Base-by-base conservation (phyloP, 2,329 filamentous ascomycete genomes). In the Fusarium sp. region DNA sequence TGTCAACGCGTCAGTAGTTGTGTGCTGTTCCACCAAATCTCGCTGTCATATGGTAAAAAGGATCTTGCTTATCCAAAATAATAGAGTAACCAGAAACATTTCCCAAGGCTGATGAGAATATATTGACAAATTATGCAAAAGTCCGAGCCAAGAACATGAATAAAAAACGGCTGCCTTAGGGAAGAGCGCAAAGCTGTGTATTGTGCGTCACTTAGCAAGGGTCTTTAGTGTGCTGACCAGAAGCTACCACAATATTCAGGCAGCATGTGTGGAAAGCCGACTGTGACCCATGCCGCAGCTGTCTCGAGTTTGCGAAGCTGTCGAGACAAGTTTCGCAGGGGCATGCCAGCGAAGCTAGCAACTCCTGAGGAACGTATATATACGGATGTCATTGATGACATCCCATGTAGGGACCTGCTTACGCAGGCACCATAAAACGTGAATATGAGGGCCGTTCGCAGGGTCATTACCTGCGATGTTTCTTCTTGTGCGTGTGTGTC, bases 401-500 rank as follows among this genome's bases (percentile, higher is more conserved):
- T 70, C 70, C 55, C 66, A 53, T 60, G 70, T 48, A 48, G 42
- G 64, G 64, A 65, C 63, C 67, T 60, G 54, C 63, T 47, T 41
- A 15, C 10, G 54, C 53, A 58, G 70, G 61, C 63, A 68, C 67
- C 71, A 39, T 60, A 50, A 50, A 74, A 74, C 72, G 72, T 74
- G 60, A 64, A 59, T 67, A 55, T 61, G 63, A 45, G 54, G 58
- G 54, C 61, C 51, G 37, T 41, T 49, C 46, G 50, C 53, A 59
- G 33, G 42, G 25, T 29, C 20, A 56, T 65, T 41, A 58, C 51
- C 65, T 62, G 49, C 61, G 64, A 58, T 73, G 72, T 50, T 66
- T 73, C 53, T 75, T 76, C 51, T 76, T 75, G 49, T 77, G 79
- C 29, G 71, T 73, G 51, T 78, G 80, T 31, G 71, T 78, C 72